These are phyloP conservation scores for Suillus plorans DNA, from an alignment of 768 basidiomycete genomes.

Conservation along the genomic window DNA sequence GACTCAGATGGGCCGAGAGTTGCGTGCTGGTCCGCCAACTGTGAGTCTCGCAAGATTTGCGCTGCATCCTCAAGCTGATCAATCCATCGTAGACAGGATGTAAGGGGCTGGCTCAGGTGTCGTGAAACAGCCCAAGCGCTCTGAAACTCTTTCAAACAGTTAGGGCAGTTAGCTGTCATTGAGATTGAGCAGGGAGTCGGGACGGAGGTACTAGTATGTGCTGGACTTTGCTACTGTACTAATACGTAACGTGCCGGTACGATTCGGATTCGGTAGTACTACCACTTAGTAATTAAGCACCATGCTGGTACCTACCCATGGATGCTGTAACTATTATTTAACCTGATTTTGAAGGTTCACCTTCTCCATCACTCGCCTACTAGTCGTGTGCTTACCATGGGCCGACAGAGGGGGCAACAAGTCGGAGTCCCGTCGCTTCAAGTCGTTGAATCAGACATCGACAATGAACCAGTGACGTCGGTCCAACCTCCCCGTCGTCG, in stretches of 20 bases:
- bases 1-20: background rate
- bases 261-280: no score
- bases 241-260: background rate
- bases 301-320: background rate
- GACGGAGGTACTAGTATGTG: background rate
- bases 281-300: background rate
- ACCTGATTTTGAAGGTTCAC: background rate
- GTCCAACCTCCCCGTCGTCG: background rate
- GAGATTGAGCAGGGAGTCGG: background rate
- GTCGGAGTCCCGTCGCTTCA: background rate
- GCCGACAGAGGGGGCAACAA: background rate
- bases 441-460: background rate
- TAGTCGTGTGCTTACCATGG: background rate
- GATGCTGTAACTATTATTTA: background rate
- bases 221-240: no score
- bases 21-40: background rate
- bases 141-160: background rate
- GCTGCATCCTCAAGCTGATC: background rate
- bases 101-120: background rate
- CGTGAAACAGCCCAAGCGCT: background rate
- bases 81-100: background rate
- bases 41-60: background rate
- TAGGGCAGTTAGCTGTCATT: background rate
- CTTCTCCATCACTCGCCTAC: background rate
- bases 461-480: background rate